Percentiles rank a stretch among this genome's conserved stretches.
Evolutionary conservation across 768 basidiomycete genomes (phyloP).

Genomic region (Sarcodon aspratus): DNA sequence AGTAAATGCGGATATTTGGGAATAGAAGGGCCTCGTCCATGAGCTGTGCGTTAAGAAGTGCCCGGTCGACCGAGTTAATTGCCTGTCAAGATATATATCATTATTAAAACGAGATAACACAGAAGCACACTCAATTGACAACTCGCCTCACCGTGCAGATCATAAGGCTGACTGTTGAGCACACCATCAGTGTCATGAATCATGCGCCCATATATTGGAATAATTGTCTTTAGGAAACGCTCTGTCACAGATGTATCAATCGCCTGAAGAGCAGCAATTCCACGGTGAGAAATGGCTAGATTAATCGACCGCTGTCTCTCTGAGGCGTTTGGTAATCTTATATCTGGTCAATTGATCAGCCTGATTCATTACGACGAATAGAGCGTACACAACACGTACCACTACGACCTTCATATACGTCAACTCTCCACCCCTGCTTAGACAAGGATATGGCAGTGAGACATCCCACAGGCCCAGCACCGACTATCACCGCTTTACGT

Average conservation of each 20-base stretch:
- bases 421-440: conserved; percentile 77
- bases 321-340: conserved; percentile 55
- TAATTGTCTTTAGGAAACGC: conserved; percentile 64
- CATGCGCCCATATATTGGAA: conserved; percentile 95
- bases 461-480: conserved; percentile 93
- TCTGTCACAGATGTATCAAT: conserved; percentile 63
- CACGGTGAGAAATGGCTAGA: conserved; percentile 88
- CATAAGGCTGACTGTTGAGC: conserved; percentile 78
- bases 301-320: conserved; percentile 87
- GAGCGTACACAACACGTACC: conserved; percentile 30
- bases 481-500: conserved; percentile 56
- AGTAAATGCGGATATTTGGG: conserved; percentile 57
- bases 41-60: conserved; percentile 78
- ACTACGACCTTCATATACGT: conserved; percentile 68
- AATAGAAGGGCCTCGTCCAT: conserved; percentile 60
- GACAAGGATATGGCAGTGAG: conserved; percentile 80
- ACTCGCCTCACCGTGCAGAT: conserved; percentile 77
- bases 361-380: conserved; percentile 3
- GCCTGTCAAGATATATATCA: conserved; percentile 38
- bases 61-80: conserved; percentile 90
- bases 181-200: conserved; percentile 71
- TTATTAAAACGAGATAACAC: conserved; percentile 2
- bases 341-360: conserved; percentile 32
- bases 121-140: conserved; percentile 5
- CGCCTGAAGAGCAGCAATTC: conserved; percentile 76